Evolutionary conservation across 345 rosid species (phyloP), one percentile per base, ranked within the genome.

Genomic region (Boechera stricta): DNA sequence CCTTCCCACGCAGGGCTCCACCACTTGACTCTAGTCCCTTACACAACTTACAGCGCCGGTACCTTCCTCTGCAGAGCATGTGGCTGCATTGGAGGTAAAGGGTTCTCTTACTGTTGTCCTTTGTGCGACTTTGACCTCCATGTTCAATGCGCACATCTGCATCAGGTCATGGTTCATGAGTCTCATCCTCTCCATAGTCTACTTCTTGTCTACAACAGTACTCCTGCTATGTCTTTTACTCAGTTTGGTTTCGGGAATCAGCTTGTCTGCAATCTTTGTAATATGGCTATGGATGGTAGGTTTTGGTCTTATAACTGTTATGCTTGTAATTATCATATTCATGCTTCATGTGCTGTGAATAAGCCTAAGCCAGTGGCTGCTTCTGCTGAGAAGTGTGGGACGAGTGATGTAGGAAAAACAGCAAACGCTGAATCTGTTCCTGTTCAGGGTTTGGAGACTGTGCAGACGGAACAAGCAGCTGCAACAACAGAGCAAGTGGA

Each of bases 101-200:
- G 80, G 0, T 78, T 84, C 69, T 75, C 82, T 29, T 81, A 70
- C 45, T 75, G 80, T 71, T 84, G 82, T 74, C 71, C 84, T 38
- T 52, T 75, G 57, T 83, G 84, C 64, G 80, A 78, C 68, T 78
- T 84, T 75, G 84, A 81, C 76, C 82, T 84, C 53, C 86, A 83
- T 75, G 70, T 75, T 49, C 81, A 72, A 0, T 81, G 82, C 29
- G 84, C 86, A 1, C 61, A 54, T 60, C 64, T 81, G 60, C 86
- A 79, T 36, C 77, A 72, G 15, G 79, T 55, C 66, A 42, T 62
- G 71, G 56, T 7, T 18, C 80, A 72, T 47, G 64, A 52, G 2
- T 58, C 78, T 31, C 84, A 84, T 59, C 74, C 67, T 64, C 2
- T 69, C 10, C 84, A 78, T 59, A 48, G 69, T 64, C 81, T 84